Evolutionary conservation across 2,329 filamentous ascomycete species (phyloP).

Genomic region (Venturia effusa): DNA sequence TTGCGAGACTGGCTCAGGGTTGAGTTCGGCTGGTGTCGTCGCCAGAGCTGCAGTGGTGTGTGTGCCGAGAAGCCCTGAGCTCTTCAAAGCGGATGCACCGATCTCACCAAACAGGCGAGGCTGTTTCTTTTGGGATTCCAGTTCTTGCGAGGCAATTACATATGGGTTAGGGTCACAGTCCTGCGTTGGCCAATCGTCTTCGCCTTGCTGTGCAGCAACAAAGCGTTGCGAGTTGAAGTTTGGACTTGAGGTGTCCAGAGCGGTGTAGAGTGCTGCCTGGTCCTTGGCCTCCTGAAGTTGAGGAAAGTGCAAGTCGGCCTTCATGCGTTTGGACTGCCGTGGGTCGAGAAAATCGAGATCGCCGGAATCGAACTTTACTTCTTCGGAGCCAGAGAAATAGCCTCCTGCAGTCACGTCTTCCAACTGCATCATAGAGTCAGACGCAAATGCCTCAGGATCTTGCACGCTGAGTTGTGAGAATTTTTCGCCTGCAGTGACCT

Average conservation of each 20-base stretch:
- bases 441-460: constrained; percentile 18
- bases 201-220: neutral
- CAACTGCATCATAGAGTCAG: constrained; percentile 24
- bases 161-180: neutral
- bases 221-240: constrained; percentile 7
- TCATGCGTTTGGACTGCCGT: constrained; percentile 16
- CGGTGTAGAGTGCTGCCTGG: constrained; percentile 3
- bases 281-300: neutral
- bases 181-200: neutral
- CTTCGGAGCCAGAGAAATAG: constrained; percentile 21
- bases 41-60: constrained; percentile 21
- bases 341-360: constrained; percentile 11
- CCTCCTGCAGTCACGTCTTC: constrained; percentile 14
- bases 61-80: constrained; percentile 35
- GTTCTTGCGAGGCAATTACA: constrained; percentile 11
- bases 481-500: constrained; percentile 21
- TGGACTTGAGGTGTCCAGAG: constrained; percentile 1
- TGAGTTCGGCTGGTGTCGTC: constrained; percentile 1
- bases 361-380: constrained; percentile 20
- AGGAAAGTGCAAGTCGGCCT: constrained; percentile 16
- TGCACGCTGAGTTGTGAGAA: constrained; percentile 52
- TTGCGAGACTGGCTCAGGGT: neutral
- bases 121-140: constrained; percentile 11
- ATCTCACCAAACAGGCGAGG: constrained; percentile 52
- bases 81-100: constrained; percentile 42